Percentiles rank a stretch among this genome's conserved stretches.
Conservation (phyloP, 768 basidiomycete species). For the Boletus tomentosulus region DNA sequence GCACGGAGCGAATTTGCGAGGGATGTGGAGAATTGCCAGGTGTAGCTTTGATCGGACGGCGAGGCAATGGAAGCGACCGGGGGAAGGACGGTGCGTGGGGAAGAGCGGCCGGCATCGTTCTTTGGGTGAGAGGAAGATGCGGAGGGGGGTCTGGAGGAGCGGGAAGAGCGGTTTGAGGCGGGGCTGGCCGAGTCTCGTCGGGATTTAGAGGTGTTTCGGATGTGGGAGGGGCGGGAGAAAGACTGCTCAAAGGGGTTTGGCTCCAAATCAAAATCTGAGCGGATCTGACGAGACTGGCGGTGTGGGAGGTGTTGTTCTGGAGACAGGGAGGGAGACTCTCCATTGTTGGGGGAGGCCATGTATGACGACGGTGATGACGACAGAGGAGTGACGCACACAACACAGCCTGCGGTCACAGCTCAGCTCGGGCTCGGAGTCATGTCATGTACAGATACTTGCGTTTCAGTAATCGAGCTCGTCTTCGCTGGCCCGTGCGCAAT, state of each 20-base stretch:
- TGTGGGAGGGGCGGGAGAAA: conserved; percentile 63
- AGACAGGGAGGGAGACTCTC: conserved; percentile 30
- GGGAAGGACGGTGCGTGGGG: conserved; percentile 74
- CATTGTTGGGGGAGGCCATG: conserved; percentile 31
- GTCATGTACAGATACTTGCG: conserved; percentile 15
- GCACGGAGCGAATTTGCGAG: conserved; percentile 79
- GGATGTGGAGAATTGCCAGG: conserved; percentile 61
- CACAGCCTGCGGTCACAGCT: conserved; percentile 23
- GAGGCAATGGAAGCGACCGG: conserved; percentile 75
- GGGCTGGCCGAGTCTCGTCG: conserved; percentile 31
- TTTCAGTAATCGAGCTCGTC: conserved; percentile 14
- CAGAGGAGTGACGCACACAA: conserved; percentile 17
- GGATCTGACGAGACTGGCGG: conserved; percentile 41
- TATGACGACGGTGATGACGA: conserved; percentile 27
- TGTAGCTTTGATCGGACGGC: conserved; percentile 44
- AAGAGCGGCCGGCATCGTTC: conserved; percentile 27
- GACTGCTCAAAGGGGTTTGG: conserved; percentile 96
- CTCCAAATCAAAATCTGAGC: conserved; percentile 72
- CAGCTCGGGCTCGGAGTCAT: conserved; percentile 12
- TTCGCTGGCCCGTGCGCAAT: conserved; percentile 31
- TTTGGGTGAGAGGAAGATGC: conserved; percentile 31
- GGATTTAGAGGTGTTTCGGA: conserved; percentile 39
- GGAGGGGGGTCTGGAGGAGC: conserved; percentile 34
- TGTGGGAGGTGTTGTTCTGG: conserved; percentile 11
- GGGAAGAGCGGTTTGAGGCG: conserved; percentile 35